Conservation (phyloP, 805 yeast genomes). For the Saccharomycopsis amapae region DNA sequence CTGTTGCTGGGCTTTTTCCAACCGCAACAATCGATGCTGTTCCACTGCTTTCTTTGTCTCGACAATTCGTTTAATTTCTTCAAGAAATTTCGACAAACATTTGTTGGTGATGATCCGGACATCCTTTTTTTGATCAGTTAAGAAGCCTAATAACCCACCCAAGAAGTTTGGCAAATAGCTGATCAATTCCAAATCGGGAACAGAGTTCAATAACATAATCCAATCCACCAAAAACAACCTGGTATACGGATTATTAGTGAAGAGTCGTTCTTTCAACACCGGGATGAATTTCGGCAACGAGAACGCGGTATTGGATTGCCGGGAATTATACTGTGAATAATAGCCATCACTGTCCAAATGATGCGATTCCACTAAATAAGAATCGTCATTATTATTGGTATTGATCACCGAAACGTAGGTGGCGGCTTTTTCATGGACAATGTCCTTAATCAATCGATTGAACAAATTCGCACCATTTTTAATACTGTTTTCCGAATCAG, state of each 20-base stretch:
- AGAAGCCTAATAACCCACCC: constrained; percentile 72
- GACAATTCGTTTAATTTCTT: constrained; percentile 72
- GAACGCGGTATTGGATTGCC: constrained; percentile 61
- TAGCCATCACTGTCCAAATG: constrained; percentile 51
- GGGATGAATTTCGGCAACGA: constrained; percentile 86
- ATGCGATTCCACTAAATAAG: constrained; percentile 32
- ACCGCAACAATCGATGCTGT: constrained; percentile 25
- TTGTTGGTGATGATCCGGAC: constrained; percentile 81
- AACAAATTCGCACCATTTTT: constrained; percentile 92
- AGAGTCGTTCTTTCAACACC: constrained; percentile 81
- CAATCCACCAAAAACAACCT: constrained; percentile 88
- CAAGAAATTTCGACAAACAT: constrained; percentile 63
- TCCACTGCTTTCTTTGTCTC: constrained; percentile 54
- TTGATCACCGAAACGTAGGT: constrained; percentile 72
- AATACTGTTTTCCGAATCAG: constrained; percentile 86
- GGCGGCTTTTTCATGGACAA: constrained; percentile 90
- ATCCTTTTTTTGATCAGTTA: constrained; percentile 79
- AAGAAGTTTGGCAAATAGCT: constrained; percentile 84
- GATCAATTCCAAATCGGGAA: constrained; percentile 84
- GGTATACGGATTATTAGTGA: constrained; percentile 87
- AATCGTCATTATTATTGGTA: constrained; percentile 35
- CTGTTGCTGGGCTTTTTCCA: constrained; percentile 21
- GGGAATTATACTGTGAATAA: constrained; percentile 46
- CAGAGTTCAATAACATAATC: constrained; percentile 86
- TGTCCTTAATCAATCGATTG: constrained; percentile 86